Conservation (phyloP, 2,329 filamentous ascomycete genomes). For the Penicillium sp. region DNA sequence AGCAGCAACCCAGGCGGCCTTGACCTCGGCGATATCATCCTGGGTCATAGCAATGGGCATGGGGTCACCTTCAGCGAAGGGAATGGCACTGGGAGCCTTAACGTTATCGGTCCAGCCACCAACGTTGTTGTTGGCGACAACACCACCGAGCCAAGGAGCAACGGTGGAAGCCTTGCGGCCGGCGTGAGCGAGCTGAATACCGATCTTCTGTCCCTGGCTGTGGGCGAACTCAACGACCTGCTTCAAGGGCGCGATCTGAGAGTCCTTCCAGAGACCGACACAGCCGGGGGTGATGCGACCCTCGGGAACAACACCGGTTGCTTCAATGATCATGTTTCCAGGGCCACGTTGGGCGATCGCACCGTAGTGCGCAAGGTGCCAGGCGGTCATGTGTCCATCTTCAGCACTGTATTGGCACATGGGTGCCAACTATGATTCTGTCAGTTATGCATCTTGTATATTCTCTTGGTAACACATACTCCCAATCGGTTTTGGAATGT, state of each 20-base stretch:
- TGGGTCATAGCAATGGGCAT: conserved; percentile 69
- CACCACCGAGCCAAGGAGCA: conserved; percentile 50
- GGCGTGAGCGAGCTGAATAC: conserved; percentile 80
- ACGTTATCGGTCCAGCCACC: conserved; percentile 60
- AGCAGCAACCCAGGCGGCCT: conserved; percentile 62
- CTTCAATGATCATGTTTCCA: conserved; percentile 74
- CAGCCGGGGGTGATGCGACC: conserved; percentile 74
- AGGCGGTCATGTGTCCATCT: conserved; percentile 74
- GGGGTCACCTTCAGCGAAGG: conserved; percentile 64
- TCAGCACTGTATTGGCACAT: conserved; percentile 68
- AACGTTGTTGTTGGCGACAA: conserved; percentile 52
- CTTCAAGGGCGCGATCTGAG: conserved; percentile 70
- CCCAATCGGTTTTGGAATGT: conserved; percentile 68
- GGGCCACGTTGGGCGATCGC: conserved; percentile 78
- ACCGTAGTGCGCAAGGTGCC: conserved; percentile 81
- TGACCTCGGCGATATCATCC: conserved; percentile 67
- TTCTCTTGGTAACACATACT: background rate
- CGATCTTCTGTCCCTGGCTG: conserved; percentile 74
- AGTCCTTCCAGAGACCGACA: conserved; percentile 75
- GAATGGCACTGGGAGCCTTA: conserved; percentile 59
- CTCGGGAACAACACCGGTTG: conserved; percentile 72
- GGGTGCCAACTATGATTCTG: conserved; percentile 41
- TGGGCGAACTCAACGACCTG: conserved; percentile 78
- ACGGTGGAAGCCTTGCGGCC: conserved; percentile 65
- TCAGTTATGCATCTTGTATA: background rate